Base-by-base conservation (phyloP, 768 basidiomycete species). In the Boletales sp. region DNA sequence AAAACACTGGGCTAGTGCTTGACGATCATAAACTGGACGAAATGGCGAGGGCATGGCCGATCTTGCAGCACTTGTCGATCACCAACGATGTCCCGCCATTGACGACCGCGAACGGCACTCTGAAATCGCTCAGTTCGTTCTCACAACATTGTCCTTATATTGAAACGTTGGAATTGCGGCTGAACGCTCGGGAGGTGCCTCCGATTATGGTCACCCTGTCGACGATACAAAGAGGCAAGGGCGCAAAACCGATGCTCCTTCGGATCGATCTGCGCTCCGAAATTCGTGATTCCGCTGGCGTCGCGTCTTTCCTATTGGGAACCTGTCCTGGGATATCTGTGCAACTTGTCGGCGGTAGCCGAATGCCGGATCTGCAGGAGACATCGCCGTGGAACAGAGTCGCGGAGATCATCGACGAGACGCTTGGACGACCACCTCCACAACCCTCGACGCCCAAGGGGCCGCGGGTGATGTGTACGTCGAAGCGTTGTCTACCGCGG, bases 351-450 rank as follows among this genome's bases (percentile, higher is more conserved):
- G 48, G 57, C 14, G 48, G 43, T 0, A 41, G 17, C 12, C 33
- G 38, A 9, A 56, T 49, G 49, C 39, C 36, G 8, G 47, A 59
- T 17, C n/a, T 59, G 31, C 38, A n/a, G 2, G 60, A 56, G 31
- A 52, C 48, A 1, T 62, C 54, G 10, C 54, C 54, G n/a, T 61
- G 59, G 59, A 56, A 56, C 25, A 59, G 54, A n/a, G 60, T 62
- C 1, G 44, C 54, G 8, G 52, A 56, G 39, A 50, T 56, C 13
- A 21, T 61, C 1, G 60, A 61, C 36, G 49, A 59, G 19, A 37
- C 15, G 3, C 39, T 61, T 6, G 57, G 49, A 13, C 54, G 60
- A 18, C 15, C 47, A 15, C 54, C 60, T 5, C 56, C 43, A 19
- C 30, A n/a, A 21, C 51, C 43, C 1, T 12, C n/a, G 3, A 40